Percentiles rank a stretch among this genome's conserved stretches.
Evolutionary conservation across 495 filamentous ascomycete genomes (phyloP).

Genomic region (Aspergillus funiculosus): DNA sequence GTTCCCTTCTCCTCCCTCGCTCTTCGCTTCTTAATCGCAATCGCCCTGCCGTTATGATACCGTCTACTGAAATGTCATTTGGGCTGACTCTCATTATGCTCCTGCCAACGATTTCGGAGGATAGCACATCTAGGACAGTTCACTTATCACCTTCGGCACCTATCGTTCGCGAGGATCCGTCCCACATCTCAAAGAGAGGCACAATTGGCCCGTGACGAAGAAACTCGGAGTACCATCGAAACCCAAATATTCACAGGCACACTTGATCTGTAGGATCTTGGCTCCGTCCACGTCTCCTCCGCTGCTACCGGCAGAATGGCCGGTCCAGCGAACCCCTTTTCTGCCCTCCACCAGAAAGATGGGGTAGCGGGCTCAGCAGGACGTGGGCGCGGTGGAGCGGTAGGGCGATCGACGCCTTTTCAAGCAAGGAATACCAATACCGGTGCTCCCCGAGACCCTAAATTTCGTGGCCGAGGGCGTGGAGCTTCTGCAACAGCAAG

Average conservation of each 20-base stretch:
- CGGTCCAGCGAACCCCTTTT: constrained; percentile 33
- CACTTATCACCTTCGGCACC: constrained; percentile 6
- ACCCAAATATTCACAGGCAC: background rate
- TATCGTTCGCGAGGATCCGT: background rate
- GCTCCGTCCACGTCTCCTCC: constrained; percentile 17
- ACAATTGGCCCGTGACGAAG: background rate
- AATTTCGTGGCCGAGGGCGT: constrained; percentile 27
- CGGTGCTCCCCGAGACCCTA: constrained; percentile 16
- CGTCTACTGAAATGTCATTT: constrained; percentile 2
- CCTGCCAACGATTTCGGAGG: constrained; percentile 17
- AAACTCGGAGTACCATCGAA: background rate
- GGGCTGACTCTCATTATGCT: constrained; percentile 23
- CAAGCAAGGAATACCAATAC: constrained; percentile 19
- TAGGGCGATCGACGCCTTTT: constrained; percentile 18
- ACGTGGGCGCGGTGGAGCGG: constrained; percentile 29
- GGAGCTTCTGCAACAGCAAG: constrained; percentile 19
- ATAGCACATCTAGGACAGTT: constrained; percentile 18
- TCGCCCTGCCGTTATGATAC: constrained; percentile 5
- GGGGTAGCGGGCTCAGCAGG: constrained; percentile 25
- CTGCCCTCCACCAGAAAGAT: constrained; percentile 28
- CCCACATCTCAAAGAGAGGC: background rate
- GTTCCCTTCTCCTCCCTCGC: constrained; percentile 6
- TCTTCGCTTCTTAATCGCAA: constrained; percentile 8
- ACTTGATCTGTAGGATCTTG: constrained; percentile 4
- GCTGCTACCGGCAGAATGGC: constrained; percentile 37